Evolutionary conservation across 139 green algal species (phyloP).

Genomic region (Limnomonas spitsbergensis): DNA sequence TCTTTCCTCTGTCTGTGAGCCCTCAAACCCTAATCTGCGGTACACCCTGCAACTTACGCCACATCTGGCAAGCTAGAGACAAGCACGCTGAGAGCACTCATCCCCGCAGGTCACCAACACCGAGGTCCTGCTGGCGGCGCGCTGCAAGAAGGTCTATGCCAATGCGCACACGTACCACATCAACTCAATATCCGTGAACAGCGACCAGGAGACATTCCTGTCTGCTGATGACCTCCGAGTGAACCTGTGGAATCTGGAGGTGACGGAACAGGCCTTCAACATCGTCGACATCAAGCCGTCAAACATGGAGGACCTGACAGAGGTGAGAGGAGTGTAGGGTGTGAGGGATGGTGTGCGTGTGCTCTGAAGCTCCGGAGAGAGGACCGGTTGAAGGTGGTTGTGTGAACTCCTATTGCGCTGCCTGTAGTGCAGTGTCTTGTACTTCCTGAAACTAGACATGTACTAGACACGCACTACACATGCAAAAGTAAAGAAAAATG

Average conservation of each 20-base stretch:
- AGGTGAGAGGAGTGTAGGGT: constrained; percentile 40
- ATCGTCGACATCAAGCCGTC: constrained; percentile 98
- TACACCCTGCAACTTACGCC: too few relatives aligned
- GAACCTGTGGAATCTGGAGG: constrained; percentile 96
- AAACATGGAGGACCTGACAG: constrained; percentile 99
- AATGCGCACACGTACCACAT: constrained; percentile 99
- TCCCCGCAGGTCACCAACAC: constrained; percentile 45
- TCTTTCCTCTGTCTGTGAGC: too few relatives aligned
- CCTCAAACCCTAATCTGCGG: too few relatives aligned
- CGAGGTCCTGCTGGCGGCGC: constrained; percentile 49
- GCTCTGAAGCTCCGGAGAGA: too few relatives aligned
- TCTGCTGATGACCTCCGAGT: constrained; percentile 91
- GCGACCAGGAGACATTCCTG: constrained; percentile 95
- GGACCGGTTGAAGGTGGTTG: background rate
- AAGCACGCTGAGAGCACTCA: too few relatives aligned
- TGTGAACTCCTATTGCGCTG: background rate
- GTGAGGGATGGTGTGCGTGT: background rate
- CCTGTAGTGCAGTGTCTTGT: too few relatives aligned
- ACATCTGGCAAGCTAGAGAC: too few relatives aligned
- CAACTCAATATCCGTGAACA: constrained; percentile 80
- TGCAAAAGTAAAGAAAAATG: too few relatives aligned
- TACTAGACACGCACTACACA: too few relatives aligned
- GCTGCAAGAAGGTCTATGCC: constrained; percentile 71
- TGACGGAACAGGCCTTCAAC: constrained; percentile 89
- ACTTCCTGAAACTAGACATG: too few relatives aligned